Base-by-base conservation (phyloP, 1,284 basidiomycete genomes). In the Papiliotrema fonsecae region DNA sequence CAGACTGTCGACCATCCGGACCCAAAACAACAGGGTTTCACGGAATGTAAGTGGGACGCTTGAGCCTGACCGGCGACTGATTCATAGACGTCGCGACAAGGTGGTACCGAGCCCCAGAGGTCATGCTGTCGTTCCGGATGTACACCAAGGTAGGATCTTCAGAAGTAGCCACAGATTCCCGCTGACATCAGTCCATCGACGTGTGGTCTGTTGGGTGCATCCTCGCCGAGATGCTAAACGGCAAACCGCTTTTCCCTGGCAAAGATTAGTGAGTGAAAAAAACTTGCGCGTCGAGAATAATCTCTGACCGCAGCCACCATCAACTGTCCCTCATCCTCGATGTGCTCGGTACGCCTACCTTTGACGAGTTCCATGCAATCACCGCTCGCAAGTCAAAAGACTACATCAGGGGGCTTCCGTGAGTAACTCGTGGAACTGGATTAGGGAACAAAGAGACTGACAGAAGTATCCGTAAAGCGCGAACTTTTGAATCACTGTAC, bases 161-260 rank as follows among this genome's bases (percentile, higher is more conserved):
- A 35, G 34, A 46, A 47, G 35, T 41, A 41, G 30, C 52, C 30
- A 43, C 11, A 24, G 26, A 4, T 47, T 11, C 16, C 14, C 37
- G 36, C 49, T 66, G 32, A 60, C 36, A 16, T 4, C 41, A 86
- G 84, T 85, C 88, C 26, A 91, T 93, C 62, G 89, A 92, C 62
- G 82, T 93, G 16, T 96, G 93, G 93, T 92, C 89, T 10, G 88
- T 97, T 25, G 93, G 93, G 6, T 97, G 93, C 70, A 96, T 97
- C 68, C 80, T 97, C 27, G 94, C 91, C 2, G 93, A 97, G 77
- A 97, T 97, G 92, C 78, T 97, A 6, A 87, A 84, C 3, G 88
- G 91, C 21, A 87, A 91, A 63, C 92, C 93, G 0, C 79, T 97
- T 16, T 97, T 97, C 79, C 94, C 93, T 0, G 93, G 94, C 14